Evolutionary conservation across 176 grass and related monocot genomes (phyloP).

Genomic region (Aegilops speltoides): DNA sequence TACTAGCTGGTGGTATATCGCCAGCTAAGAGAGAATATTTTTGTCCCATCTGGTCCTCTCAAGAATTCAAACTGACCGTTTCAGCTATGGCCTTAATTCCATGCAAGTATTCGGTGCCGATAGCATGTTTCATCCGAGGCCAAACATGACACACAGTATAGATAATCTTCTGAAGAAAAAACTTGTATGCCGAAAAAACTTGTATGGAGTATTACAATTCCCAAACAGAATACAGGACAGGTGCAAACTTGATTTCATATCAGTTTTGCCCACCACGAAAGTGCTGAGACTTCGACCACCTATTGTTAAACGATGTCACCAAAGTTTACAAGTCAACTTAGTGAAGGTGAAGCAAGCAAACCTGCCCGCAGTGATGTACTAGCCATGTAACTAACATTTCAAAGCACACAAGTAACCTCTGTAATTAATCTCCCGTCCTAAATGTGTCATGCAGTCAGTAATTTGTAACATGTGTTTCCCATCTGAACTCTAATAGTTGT

Average conservation of each 20-base stretch:
- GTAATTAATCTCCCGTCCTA: not conserved
- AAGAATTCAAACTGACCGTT: conserved; percentile 17
- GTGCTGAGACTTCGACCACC: not conserved
- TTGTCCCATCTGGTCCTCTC: conserved; percentile 4
- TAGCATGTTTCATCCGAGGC: not conserved
- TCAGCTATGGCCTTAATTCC: not conserved
- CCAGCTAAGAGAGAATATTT: conserved; percentile 46
- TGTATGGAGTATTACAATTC: not conserved
- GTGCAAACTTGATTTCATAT: not conserved
- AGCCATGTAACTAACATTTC: not conserved
- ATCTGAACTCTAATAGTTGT: not conserved
- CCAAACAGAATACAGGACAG: not conserved
- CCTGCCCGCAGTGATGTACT: not conserved
- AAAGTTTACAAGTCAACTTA: conserved; percentile 2
- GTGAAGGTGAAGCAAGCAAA: not conserved
- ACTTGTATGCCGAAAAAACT: not conserved
- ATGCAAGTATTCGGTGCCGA: not conserved
- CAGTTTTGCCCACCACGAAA: not conserved
- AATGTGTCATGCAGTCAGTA: not conserved
- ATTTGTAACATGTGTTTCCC: not conserved
- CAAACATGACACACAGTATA: not conserved
- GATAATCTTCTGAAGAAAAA: not conserved
- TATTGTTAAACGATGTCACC: not conserved
- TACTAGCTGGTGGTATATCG: conserved; percentile 30
- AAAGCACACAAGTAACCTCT: not conserved